These are phyloP conservation scores for Saccharum hybrid DNA, from an alignment of 202 grass and related monocot genomes.

Conservation along the genomic window DNA sequence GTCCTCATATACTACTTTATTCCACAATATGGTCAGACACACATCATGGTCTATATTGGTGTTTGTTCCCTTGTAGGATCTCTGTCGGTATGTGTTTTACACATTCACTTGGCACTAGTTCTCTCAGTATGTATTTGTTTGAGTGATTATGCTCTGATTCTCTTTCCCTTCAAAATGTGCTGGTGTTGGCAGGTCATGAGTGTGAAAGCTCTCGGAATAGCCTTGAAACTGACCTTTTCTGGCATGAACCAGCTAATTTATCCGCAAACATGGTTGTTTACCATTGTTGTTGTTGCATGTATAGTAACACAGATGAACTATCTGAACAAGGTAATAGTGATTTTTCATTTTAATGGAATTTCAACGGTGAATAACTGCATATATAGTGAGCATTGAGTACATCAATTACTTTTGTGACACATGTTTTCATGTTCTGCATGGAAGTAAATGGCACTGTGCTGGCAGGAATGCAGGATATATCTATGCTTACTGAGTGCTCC, in stretches of 20 bases:
- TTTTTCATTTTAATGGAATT: conserved; percentile 1
- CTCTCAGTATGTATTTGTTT: not conserved
- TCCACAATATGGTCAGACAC: conserved; percentile 91
- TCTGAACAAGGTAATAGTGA: conserved; percentile 86
- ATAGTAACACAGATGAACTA: conserved; percentile 98
- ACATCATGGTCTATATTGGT: conserved; percentile 98
- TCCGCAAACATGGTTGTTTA: conserved; percentile 93
- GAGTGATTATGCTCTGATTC: not conserved
- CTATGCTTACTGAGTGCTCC: not conserved
- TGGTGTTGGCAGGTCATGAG: conserved; percentile 89
- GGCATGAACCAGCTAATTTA: conserved; percentile 96
- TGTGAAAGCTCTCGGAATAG: conserved; percentile 97
- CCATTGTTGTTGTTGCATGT: conserved; percentile 76
- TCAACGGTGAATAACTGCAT: not conserved
- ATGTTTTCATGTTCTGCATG: not conserved
- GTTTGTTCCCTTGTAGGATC: conserved; percentile 98
- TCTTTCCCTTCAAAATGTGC: conserved; percentile 22
- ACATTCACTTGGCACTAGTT: conserved; percentile 1
- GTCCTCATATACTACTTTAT: conserved; percentile 82
- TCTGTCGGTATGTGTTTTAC: conserved; percentile 73
- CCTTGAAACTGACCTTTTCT: conserved; percentile 94
- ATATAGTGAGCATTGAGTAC: not conserved
- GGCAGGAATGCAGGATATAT: not conserved
- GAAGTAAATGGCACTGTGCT: not conserved
- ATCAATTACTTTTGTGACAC: not conserved